Conservation (phyloP, 768 basidiomycete species). For the Mycena albidolilacea region DNA sequence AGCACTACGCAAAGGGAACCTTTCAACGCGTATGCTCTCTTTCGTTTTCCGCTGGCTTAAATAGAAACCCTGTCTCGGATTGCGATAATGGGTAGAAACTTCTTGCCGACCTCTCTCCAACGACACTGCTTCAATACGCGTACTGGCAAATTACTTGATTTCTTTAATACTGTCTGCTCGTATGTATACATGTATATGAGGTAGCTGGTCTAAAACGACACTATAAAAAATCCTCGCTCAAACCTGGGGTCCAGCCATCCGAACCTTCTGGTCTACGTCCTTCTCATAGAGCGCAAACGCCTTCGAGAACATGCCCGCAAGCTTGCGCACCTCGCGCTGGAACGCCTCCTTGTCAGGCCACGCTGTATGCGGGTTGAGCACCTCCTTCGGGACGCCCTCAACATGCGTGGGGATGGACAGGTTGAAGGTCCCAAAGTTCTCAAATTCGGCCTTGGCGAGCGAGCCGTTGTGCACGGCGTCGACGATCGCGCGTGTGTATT, state of each 20-base stretch:
- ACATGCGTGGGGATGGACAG: conserved; percentile 87
- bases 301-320: conserved; percentile 94
- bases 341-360: conserved; percentile 95
- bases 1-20: conserved; percentile 48
- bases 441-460: conserved; percentile 89
- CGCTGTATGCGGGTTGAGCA: conserved; percentile 90
- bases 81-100: no score
- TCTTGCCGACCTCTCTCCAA: no score
- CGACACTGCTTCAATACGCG: no score
- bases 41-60: neutral
- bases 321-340: conserved; percentile 88
- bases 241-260: conserved; percentile 82
- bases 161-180: conserved; percentile 18
- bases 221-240: conserved; percentile 40
- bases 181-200: conserved; percentile 20
- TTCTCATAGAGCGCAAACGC: conserved; percentile 94
- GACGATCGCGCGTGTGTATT: conserved; percentile 95
- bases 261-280: conserved; percentile 86
- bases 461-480: conserved; percentile 96
- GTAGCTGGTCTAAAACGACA: conserved; percentile 18
- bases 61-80: no score
- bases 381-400: conserved; percentile 90
- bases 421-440: conserved; percentile 87
- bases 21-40: conserved; percentile 48
- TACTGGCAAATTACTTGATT: conserved; percentile 15